These are phyloP conservation scores for Diaporthe helianthi DNA, from an alignment of 2,329 filamentous ascomycete species.

Conservation along the genomic window DNA sequence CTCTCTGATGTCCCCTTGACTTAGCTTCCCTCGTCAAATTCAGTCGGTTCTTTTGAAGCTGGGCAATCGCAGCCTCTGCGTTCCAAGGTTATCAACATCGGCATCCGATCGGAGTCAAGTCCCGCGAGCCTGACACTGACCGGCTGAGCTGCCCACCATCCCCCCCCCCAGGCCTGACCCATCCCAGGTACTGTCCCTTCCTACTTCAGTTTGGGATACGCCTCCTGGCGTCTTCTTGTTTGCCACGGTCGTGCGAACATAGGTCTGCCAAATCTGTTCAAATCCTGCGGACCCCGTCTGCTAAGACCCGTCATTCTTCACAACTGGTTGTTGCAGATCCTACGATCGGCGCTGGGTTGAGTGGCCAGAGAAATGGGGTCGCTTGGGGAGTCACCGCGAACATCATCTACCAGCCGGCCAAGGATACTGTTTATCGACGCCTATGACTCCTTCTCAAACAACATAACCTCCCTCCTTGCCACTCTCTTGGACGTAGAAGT, in stretches of 20 bases:
- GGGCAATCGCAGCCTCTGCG: neutral
- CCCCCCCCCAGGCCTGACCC: constrained; percentile 5
- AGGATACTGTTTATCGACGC: constrained; percentile 88
- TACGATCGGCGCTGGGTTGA: neutral
- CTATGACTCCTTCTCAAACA: constrained; percentile 96
- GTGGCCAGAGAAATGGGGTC: constrained; percentile 26
- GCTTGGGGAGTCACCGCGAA: constrained; percentile 12
- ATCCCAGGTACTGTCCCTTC: neutral
- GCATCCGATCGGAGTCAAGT: neutral
- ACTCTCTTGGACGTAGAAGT: constrained; percentile 73
- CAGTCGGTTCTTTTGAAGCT: neutral
- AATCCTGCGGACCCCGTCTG: too few species aligned
- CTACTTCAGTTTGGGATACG: neutral
- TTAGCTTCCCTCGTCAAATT: neutral
- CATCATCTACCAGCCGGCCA: constrained; percentile 4
- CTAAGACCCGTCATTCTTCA: neutral
- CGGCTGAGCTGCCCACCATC: constrained; percentile 8
- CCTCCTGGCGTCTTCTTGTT: too few species aligned
- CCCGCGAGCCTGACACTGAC: constrained; percentile 11
- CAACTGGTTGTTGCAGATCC: neutral
- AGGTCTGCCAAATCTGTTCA: neutral
- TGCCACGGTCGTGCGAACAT: neutral
- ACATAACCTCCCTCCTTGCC: constrained; percentile 84
- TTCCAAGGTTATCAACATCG: neutral
- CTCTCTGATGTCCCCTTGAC: neutral